Base-by-base conservation (phyloP, 2,329 filamentous ascomycete species). In the Fusarium transvaalense region DNA sequence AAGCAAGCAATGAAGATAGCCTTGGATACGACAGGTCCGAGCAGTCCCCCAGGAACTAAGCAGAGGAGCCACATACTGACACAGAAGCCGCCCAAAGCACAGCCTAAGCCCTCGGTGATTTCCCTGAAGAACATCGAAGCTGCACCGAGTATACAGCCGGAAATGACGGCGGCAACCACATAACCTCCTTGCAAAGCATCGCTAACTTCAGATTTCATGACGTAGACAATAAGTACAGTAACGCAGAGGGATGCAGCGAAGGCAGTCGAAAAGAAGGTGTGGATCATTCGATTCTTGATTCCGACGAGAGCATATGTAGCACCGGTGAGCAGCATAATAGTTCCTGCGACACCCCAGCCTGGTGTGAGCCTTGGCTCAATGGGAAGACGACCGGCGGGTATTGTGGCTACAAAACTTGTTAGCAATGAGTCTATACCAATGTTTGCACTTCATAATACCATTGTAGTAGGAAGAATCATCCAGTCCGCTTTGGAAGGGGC, bases 61-160 rank as follows among this genome's bases (percentile, higher is more conserved):
- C 90, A 90, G 45, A 97, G 84, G 52, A 98, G 84, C 95, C 95
- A 98, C 94, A 97, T 97, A 76, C 90, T 89, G 10, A 96, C 76
- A 68, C 90, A 93, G 77, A 96, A 97, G 1, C 94, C 94, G 27
- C 93, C 94, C 0, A 97, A 83, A n/a, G 95, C 82, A 75, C 93
- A 97, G 3, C 92, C 93, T n/a, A 97, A 82, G 9, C 87, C 85
- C 57, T 94, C 91, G 1, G 93, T 94, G 43, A 97, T 84, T 72
- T 97, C 94, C 58, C 89, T 87, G 80, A 97, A 97, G 13, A 97
- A 84, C 10, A 94, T 84, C 1, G 93, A 88, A 5, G 90, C 81
- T 14, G 84, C 91, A 17, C 94, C 95, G 21, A 97, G 85, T 23
- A 93, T 83, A 8, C 89, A 76, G 2, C 94, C 93, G 0, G 93